phyloP scores from a whole-genome alignment of 192 early-diverging fungal genomes.

The Umbelopsis isabellina region DNA sequence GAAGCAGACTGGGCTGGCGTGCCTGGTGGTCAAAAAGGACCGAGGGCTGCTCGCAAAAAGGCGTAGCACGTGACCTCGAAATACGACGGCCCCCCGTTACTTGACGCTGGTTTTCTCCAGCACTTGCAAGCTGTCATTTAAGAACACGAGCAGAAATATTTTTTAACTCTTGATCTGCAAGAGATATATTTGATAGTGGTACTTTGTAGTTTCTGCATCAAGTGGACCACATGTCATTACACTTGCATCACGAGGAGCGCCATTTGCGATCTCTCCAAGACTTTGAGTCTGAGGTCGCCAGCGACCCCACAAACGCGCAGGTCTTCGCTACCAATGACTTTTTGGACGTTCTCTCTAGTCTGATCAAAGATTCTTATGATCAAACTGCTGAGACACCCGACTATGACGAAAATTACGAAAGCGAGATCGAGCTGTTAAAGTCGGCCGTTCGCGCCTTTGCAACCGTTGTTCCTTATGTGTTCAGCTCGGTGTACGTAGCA shows the following conservation, averaged over 20 bases:
- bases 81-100: background rate
- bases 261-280: slow-evolving; percentile 25
- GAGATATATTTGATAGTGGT: background rate
- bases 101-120: too few relatives aligned
- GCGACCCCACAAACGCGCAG: slow-evolving; percentile 25
- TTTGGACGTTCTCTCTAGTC: slow-evolving; percentile 25
- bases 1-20: background rate
- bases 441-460: slow-evolving; percentile 34
- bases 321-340: slow-evolving; percentile 38
- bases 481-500: slow-evolving; percentile 38
- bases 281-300: slow-evolving; percentile 30
- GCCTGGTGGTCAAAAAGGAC: background rate
- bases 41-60: background rate
- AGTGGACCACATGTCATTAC: background rate
- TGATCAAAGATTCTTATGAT: slow-evolving; percentile 20
- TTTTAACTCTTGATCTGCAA: background rate
- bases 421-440: slow-evolving; percentile 25
- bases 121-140: too few relatives aligned
- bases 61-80: background rate
- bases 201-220: background rate
- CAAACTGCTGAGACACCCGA: background rate
- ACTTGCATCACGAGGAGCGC: slow-evolving; percentile 7
- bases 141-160: too few relatives aligned
- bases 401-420: slow-evolving; percentile 8
- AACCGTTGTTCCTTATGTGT: slow-evolving; percentile 30